These are phyloP conservation scores for Pichia sp. DNA, from an alignment of 1,139 yeast species.

Conservation along the genomic window DNA sequence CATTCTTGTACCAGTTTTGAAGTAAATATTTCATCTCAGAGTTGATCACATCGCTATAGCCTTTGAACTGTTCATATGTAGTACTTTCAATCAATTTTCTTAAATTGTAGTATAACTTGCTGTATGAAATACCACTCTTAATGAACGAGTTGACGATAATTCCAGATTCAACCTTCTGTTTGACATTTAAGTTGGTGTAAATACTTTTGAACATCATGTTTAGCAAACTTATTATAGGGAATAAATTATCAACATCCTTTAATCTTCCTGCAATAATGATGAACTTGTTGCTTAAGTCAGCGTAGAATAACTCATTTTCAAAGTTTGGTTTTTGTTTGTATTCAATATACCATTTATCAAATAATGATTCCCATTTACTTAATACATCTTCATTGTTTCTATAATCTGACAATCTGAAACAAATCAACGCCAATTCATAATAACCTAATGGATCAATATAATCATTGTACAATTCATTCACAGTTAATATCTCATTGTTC, in stretches of 20 bases:
- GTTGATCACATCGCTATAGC: slow-evolving; percentile 39
- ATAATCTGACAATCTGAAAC: slow-evolving; percentile 81
- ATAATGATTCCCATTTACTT: slow-evolving; percentile 67
- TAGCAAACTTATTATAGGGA: slow-evolving; percentile 73
- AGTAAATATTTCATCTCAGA: slow-evolving; percentile 62
- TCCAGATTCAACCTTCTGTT: slow-evolving; percentile 41
- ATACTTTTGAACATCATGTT: slow-evolving; percentile 45
- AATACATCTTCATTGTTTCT: slow-evolving; percentile 70
- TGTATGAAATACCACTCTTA: slow-evolving; percentile 72
- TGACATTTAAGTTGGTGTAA: slow-evolving; percentile 30
- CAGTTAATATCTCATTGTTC: slow-evolving; percentile 62
- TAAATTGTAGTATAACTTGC: slow-evolving; percentile 64
- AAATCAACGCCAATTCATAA: slow-evolving; percentile 73
- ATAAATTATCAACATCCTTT: slow-evolving; percentile 65
- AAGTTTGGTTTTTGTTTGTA: slow-evolving; percentile 29
- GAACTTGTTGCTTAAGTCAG: slow-evolving; percentile 40
- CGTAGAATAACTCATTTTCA: slow-evolving; percentile 40
- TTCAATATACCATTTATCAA: slow-evolving; percentile 40
- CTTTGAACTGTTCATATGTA: slow-evolving; percentile 45
- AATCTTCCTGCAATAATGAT: slow-evolving; percentile 36
- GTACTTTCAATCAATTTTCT: slow-evolving; percentile 68
- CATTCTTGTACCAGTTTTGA: slow-evolving; percentile 62
- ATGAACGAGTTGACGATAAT: slow-evolving; percentile 67
- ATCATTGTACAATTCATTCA: slow-evolving; percentile 80
- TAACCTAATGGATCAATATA: slow-evolving; percentile 89